Base-by-base conservation (phyloP, 1,284 basidiomycete genomes). In the Omphalotus olearius region DNA sequence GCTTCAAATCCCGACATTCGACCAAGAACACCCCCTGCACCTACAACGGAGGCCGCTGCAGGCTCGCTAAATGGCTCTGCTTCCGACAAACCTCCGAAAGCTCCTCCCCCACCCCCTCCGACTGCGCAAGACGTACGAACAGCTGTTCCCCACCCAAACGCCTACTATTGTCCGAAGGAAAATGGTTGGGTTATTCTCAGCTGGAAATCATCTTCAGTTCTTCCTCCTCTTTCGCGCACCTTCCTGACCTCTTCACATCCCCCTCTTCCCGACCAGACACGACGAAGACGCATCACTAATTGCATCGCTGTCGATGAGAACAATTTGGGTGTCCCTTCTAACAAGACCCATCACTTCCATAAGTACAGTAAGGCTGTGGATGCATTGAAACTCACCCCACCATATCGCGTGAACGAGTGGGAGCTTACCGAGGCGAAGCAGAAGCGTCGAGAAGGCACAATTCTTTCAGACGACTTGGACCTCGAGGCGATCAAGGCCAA, bases 331-430 rank as follows among this genome's bases (percentile, higher is more conserved):
- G 68, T 20, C 6, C 47, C 66, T 38, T 59, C 60, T n/a, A 88
- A 89, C 64, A 70, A 76, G 57, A 87, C 88, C 0, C 88, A 91
- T 61, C 88, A 91, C 62, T 90, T 88, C 59, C 88, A 91, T 62
- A 74, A 72, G 47, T 91, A 90, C 60, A 73, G 74, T 51, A 77
- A 73, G 52, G 83, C 83, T 1, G 75, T 90, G 17, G 84, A 88
- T 60, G 75, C 83, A 10, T 69, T 74, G 43, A 77, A 76, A 56
- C 75, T 90, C 25, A 79, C 75, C 17, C 79, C 82, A 14, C 80
- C 84, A n/a, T 82, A 83, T 58, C 69, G 69, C 25, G 69, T 74
- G 38, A 76, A 80, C 50, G 72, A 75, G 55, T 87, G 83, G 82
- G 79, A 83, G 53, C 58, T 67, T 17, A 62, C 69, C 20, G 68